A percentile compares a stretch with the other conserved stretches of the same genome.
Evolutionary conservation across 768 basidiomycete genomes (phyloP).

Genomic region (Russula sp.): DNA sequence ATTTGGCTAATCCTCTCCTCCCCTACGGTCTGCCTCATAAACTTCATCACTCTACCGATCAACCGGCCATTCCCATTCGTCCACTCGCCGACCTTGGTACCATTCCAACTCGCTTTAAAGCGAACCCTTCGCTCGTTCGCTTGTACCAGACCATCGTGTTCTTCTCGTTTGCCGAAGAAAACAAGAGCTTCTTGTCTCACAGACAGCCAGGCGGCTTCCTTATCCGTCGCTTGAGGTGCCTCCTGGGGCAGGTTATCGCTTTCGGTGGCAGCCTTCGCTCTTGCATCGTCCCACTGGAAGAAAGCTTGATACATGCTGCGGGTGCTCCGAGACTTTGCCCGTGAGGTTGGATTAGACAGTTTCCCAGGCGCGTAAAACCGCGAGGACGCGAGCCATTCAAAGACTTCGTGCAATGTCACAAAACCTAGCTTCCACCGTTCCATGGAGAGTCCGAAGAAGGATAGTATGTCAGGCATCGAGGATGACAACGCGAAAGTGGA

Average conservation of each 20-base stretch:
- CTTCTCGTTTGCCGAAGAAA: conserved; percentile 46
- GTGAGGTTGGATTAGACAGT: conserved; percentile 28
- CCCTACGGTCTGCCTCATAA: conserved; percentile 41
- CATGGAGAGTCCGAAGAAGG: conserved; percentile 54
- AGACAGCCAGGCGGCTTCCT: neutral
- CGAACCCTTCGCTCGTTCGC: conserved; percentile 29
- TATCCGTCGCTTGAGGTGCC: neutral
- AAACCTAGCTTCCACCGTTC: conserved; percentile 50
- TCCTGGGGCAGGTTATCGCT: neutral
- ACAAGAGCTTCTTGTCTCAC: conserved; percentile 42
- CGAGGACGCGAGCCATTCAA: conserved; percentile 52
- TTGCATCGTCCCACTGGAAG: conserved; percentile 32
- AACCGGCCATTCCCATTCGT: conserved; percentile 41
- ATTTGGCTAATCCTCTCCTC: conserved; percentile 36
- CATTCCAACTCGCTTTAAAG: conserved; percentile 44
- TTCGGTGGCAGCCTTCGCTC: neutral
- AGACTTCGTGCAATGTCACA: conserved; percentile 44
- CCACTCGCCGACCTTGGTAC: conserved; percentile 50
- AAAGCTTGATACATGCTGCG: conserved; percentile 59
- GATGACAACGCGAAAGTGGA: conserved; percentile 45
- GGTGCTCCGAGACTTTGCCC: conserved; percentile 39
- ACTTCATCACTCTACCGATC: conserved; percentile 49
- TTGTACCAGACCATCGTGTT: conserved; percentile 37
- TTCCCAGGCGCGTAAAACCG: conserved; percentile 45
- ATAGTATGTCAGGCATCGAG: conserved; percentile 44